These are phyloP conservation scores for Paramyrothecium roridum DNA, from an alignment of 2,329 filamentous ascomycete species.

Conservation along the genomic window DNA sequence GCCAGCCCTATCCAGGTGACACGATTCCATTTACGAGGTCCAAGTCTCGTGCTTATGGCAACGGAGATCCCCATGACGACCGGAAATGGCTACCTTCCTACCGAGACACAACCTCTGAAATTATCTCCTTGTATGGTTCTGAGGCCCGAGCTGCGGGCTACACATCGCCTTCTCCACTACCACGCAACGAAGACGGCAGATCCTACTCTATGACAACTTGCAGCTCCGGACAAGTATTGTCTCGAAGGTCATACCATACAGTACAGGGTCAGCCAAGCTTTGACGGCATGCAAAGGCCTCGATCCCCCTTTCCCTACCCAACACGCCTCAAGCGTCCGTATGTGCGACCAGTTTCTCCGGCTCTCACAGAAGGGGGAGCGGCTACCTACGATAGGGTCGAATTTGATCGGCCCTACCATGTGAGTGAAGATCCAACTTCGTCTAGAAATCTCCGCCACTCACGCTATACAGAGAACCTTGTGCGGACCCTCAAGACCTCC, in stretches of 20 bases:
- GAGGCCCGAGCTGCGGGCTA: conserved; percentile 42
- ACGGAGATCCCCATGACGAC: conserved; percentile 33
- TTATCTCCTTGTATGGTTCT: conserved; percentile 53
- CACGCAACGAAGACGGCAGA: conserved; percentile 41
- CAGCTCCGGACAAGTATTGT: conserved; percentile 42
- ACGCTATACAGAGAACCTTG: conserved; percentile 36
- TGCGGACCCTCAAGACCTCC: conserved; percentile 38
- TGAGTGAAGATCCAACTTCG: conserved; percentile 20
- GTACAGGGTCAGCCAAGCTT: conserved; percentile 44
- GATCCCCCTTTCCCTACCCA: conserved; percentile 58
- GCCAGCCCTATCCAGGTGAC: conserved; percentile 26
- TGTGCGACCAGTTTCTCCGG: conserved; percentile 45
- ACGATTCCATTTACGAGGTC: conserved; percentile 19
- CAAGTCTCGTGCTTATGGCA: conserved; percentile 26
- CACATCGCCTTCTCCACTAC: conserved; percentile 37
- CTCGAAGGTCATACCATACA: conserved; percentile 44
- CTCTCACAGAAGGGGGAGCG: conserved; percentile 42
- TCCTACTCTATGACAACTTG: conserved; percentile 56
- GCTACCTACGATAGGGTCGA: conserved; percentile 49
- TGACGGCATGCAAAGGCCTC: conserved; percentile 44
- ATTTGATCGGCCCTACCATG: conserved; percentile 44
- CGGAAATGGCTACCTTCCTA: conserved; percentile 44
- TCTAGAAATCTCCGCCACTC: too few relatives aligned
- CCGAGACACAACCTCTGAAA: conserved; percentile 51
- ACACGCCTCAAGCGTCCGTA: conserved; percentile 54